These are phyloP conservation scores for Sugiyamaella mastotermitis DNA, from an alignment of 805 yeast genomes.

Conservation along the genomic window DNA sequence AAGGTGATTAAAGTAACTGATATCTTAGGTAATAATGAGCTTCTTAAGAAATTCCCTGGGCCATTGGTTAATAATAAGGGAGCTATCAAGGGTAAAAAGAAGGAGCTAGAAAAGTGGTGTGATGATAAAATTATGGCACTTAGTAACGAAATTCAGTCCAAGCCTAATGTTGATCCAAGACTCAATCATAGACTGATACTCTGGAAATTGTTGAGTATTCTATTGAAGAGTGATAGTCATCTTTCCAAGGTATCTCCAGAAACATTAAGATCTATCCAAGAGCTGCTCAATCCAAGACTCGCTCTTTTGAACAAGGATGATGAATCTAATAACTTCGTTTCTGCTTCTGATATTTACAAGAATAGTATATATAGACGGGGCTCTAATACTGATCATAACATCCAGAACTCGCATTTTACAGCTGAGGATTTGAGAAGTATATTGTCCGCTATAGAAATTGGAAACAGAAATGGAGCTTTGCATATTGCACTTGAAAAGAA, in stretches of 20 bases:
- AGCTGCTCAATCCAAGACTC: constrained; percentile 22
- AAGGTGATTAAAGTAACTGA: constrained; percentile 26
- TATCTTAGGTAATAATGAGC: constrained; percentile 24
- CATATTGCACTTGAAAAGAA: constrained; percentile 52
- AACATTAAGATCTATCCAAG: constrained; percentile 15
- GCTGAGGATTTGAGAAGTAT: constrained; percentile 18
- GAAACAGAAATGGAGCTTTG: constrained; percentile 63
- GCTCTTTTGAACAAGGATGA: constrained; percentile 14
- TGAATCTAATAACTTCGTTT: constrained; percentile 9
- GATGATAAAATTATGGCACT: constrained; percentile 31
- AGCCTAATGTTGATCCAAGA: constrained; percentile 21
- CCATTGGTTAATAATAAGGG: constrained; percentile 50
- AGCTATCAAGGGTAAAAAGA: constrained; percentile 47
- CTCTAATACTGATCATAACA: constrained; percentile 10
- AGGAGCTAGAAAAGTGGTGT: constrained; percentile 69
- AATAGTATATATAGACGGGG: constrained; percentile 8
- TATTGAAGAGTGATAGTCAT: constrained; percentile 31
- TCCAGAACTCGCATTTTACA: constrained; percentile 8
- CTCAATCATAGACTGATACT: constrained; percentile 26
- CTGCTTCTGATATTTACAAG: constrained; percentile 25
- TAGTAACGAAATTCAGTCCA: constrained; percentile 19
- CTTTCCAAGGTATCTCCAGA: constrained; percentile 27
- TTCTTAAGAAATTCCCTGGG: constrained; percentile 49
- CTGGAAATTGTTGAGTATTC: constrained; percentile 30
- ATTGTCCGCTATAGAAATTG: constrained; percentile 31